phyloP scores from a whole-genome alignment of 768 basidiomycete species.

The Russula virescens region DNA sequence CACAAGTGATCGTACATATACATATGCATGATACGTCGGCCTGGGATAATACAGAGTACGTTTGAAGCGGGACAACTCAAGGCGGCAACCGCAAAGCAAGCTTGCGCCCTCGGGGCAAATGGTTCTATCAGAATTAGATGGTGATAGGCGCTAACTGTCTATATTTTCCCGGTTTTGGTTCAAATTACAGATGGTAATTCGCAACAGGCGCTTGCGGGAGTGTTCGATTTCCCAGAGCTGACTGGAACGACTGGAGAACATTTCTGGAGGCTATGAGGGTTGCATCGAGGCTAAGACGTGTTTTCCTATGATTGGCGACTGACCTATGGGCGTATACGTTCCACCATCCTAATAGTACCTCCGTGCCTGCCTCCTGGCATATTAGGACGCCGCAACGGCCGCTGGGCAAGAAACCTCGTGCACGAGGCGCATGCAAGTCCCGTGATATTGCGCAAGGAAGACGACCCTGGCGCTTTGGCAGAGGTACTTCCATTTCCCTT shows the following conservation, averaged over 20 bases:
- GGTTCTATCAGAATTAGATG: constrained; percentile 13
- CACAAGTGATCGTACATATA: background rate
- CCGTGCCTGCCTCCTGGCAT: background rate
- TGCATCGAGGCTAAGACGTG: background rate
- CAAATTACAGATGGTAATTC: background rate
- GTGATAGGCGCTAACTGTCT: constrained; percentile 1
- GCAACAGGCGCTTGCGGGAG: background rate
- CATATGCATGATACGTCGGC: background rate
- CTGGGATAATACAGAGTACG: background rate
- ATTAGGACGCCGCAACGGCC: background rate
- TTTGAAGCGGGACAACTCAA: background rate
- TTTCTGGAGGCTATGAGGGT: background rate
- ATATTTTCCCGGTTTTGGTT: background rate
- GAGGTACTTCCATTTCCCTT: constrained; percentile 6
- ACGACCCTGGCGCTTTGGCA: background rate
- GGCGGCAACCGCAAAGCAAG: background rate
- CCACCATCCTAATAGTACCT: background rate
- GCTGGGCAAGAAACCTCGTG: background rate
- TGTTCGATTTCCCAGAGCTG: background rate
- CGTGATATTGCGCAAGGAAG: constrained; percentile 6
- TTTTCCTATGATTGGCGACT: background rate
- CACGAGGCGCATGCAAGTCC: constrained; percentile 13
- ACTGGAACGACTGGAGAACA: background rate
- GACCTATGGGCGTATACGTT: background rate
- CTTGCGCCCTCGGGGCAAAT: constrained; percentile 2